Evolutionary conservation across 208 protist species (phyloP).

Genomic region (Crithidia mellificae): DNA sequence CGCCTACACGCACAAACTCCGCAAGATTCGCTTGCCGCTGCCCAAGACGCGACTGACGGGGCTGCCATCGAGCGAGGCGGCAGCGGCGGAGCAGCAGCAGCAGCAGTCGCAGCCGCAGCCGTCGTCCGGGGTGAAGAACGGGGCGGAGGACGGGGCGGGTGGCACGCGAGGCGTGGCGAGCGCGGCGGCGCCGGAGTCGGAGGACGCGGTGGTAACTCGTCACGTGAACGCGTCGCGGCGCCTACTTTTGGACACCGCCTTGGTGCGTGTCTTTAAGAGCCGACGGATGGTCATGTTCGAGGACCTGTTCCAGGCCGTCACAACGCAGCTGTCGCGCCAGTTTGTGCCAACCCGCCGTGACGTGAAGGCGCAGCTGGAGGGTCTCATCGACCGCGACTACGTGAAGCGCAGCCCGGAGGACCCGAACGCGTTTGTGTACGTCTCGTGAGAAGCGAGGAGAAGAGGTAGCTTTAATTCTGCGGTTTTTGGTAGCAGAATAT

Average conservation of each 20-base stretch:
- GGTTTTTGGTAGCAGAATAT: too few relatives aligned
- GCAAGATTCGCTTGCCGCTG: slow-evolving; percentile 55
- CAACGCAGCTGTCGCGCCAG: slow-evolving; percentile 51
- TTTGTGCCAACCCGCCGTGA: slow-evolving; percentile 53
- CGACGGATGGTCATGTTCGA: slow-evolving; percentile 46
- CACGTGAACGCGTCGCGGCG: slow-evolving; percentile 42
- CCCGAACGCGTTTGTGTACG: slow-evolving; percentile 52
- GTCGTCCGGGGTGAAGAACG: not conserved
- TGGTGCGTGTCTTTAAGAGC: slow-evolving; percentile 77
- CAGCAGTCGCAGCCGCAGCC: not conserved
- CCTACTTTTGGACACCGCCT: slow-evolving; percentile 56
- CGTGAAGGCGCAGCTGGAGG: slow-evolving; percentile 68
- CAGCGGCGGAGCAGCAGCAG: not conserved
- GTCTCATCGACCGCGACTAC: slow-evolving; percentile 69
- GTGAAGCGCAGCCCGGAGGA: slow-evolving; percentile 47
- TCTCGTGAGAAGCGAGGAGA: slow-evolving; percentile 36
- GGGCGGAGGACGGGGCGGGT: not conserved
- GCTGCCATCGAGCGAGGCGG: slow-evolving; percentile 15
- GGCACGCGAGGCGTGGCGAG: not conserved
- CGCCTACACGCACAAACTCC: slow-evolving; percentile 49
- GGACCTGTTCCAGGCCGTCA: slow-evolving; percentile 53
- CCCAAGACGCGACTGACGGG: slow-evolving; percentile 27
- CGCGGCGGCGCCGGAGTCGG: slow-evolving; percentile 7
- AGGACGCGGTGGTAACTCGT: slow-evolving; percentile 22
- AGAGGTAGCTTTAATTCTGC: not conserved